Conservation (phyloP, 2,329 filamentous ascomycete genomes). For the Penicillium occitanis region DNA sequence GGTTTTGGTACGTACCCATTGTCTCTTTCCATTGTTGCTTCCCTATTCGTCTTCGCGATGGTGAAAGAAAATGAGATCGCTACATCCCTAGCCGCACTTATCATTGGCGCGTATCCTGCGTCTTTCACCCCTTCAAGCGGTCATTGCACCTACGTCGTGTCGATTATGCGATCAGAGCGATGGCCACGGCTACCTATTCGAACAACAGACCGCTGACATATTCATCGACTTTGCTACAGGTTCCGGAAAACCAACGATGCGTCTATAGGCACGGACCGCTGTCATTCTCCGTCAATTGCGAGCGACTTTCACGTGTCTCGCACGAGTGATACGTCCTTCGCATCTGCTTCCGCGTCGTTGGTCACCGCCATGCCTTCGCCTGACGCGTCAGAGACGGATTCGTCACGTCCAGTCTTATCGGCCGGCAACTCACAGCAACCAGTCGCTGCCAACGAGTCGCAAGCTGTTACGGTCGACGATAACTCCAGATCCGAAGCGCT, state of each 20-base stretch:
- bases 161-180: constrained; percentile 2
- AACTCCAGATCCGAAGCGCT: constrained; percentile 27
- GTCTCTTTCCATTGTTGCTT: constrained; percentile 2
- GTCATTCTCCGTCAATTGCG: constrained; percentile 28
- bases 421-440: constrained; percentile 27
- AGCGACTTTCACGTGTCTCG: constrained; percentile 26
- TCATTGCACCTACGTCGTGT: background rate
- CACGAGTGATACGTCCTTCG: constrained; percentile 25
- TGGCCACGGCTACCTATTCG: background rate
- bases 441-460: constrained; percentile 28
- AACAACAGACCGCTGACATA: constrained; percentile 4
- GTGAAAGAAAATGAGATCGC: background rate
- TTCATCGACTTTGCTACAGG: background rate
- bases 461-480: constrained; percentile 26
- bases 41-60: background rate
- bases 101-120: constrained; percentile 21
- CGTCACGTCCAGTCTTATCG: constrained; percentile 28
- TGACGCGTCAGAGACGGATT: constrained; percentile 29
- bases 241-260: constrained; percentile 31
- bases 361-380: constrained; percentile 37
- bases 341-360: background rate
- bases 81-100: constrained; percentile 11
- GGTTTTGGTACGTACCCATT: constrained; percentile 20
- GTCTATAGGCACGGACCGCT: constrained; percentile 28
- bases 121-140: constrained; percentile 12